Evolutionary conservation across 805 yeast genomes (phyloP), one percentile per base, ranked within the genome.

Genomic region (Allodekkera sacchari): DNA sequence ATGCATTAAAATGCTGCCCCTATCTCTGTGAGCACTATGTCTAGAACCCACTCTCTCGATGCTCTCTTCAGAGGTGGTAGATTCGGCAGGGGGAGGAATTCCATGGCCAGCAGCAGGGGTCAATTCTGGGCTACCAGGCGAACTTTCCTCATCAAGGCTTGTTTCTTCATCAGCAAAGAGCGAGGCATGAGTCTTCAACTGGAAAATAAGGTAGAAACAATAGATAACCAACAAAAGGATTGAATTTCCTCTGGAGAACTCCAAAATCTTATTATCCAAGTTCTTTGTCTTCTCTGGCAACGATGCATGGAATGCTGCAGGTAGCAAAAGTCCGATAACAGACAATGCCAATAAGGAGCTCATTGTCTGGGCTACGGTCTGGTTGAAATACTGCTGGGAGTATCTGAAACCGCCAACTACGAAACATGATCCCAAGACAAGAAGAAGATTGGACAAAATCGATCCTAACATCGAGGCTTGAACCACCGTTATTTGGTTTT

Each of bases 281-380:
- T 43, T 33, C 8, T 45, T 34, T 6, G 51, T 44, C 14, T 53
- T 48, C 16, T 45, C 38, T 5, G 75, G 89, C 39, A 83, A 59
- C 6, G 88, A 69, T 5, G 94, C 84, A 47, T 83, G 85, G 71
- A 89, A 92, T 0, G 97, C 96, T 4, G 98, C 97, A 3, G 98
- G 98, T 31, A 92, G 77, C 50, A 92, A 59, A 46, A 92, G 66
- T 2, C 95, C 88, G 23, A 92, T 80, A 29, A 92, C 78, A 3
- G 96, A 83, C 35, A 92, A 75, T 2, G 94, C 94, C 75, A 92
- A 73, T 42, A 92, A 67, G 1, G 96, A 87, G 21, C 87, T 74
- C 98, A 92, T 92, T 6, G 97, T 88, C 59, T 92, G 97, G 4
- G 98, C 98, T 6, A 88, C 96, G 1, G 97, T 89, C 58, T 83